Percentiles rank a stretch among this genome's conserved stretches.
Conservation (phyloP, 345 rosid genomes). For the Streptanthus diversifolius region DNA sequence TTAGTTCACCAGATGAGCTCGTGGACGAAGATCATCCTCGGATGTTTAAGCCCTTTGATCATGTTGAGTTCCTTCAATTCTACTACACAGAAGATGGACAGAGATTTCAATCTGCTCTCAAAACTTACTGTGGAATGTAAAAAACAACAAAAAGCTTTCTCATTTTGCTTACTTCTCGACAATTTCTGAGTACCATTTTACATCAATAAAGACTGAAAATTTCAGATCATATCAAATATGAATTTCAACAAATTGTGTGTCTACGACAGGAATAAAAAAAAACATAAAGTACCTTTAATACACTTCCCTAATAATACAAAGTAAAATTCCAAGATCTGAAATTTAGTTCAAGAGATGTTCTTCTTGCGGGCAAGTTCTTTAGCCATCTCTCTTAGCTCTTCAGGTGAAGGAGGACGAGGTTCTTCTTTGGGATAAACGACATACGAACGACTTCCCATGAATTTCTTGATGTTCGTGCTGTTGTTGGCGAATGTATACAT, state of each 20-base stretch:
- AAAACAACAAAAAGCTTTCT: neutral
- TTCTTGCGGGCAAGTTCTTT: constrained; percentile 43
- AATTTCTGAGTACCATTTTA: neutral
- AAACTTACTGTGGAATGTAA: constrained; percentile 44
- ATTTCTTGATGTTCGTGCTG: constrained; percentile 68
- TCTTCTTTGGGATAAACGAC: constrained; percentile 42
- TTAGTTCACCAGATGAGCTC: constrained; percentile 52
- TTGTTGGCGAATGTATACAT: constrained; percentile 84
- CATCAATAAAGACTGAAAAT: neutral
- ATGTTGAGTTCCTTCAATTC: constrained; percentile 44
- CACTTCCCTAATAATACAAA: neutral
- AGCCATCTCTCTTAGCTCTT: constrained; percentile 48
- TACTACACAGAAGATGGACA: constrained; percentile 45
- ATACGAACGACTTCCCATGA: constrained; percentile 65
- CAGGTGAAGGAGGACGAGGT: constrained; percentile 44
- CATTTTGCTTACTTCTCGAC: neutral
- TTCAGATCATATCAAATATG: neutral
- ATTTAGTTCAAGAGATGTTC: constrained; percentile 17
- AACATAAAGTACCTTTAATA: too few relatives aligned
- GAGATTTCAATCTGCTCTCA: constrained; percentile 39
- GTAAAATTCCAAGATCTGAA: neutral
- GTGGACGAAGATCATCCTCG: constrained; percentile 52
- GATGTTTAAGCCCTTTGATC: constrained; percentile 57
- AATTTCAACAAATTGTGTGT: neutral
- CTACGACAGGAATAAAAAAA: too few relatives aligned